Evolutionary conservation across 2,329 filamentous ascomycete species (phyloP).

Genomic region (Fusarium nematophilum): DNA sequence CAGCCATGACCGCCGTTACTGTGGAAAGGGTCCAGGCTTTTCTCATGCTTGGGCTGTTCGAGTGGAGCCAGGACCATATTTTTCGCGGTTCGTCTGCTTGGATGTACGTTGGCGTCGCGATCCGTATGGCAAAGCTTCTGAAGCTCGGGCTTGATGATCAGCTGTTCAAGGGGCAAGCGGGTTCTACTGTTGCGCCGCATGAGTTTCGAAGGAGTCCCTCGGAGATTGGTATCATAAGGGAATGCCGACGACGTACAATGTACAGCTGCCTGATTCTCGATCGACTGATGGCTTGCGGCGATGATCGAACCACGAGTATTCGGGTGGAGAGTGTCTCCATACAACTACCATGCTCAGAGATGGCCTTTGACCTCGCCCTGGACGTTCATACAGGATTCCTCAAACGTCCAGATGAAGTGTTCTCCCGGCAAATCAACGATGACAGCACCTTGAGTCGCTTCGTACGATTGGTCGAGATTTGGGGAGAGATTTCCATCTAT

Average conservation of each 20-base stretch:
- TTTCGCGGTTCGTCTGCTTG: constrained; percentile 70
- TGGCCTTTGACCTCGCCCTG: constrained; percentile 71
- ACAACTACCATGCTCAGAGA: constrained; percentile 75
- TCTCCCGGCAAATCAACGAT: constrained; percentile 46
- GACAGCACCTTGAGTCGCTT: constrained; percentile 65
- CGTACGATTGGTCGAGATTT: constrained; percentile 68
- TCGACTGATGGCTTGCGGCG: constrained; percentile 74
- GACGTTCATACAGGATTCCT: constrained; percentile 67
- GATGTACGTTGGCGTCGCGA: constrained; percentile 73
- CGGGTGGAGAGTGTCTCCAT: constrained; percentile 69
- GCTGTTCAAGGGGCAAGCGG: constrained; percentile 7
- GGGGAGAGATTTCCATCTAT: constrained; percentile 69
- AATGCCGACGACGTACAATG: constrained; percentile 76
- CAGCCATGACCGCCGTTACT: constrained; percentile 62
- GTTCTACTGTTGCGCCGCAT: neutral
- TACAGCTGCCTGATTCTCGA: constrained; percentile 82
- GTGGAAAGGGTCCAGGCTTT: constrained; percentile 74
- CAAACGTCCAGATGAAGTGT: constrained; percentile 15
- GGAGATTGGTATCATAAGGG: constrained; percentile 62
- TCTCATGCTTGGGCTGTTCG: constrained; percentile 77
- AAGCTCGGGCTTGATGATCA: constrained; percentile 69
- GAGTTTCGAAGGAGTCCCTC: constrained; percentile 19
- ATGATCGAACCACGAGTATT: constrained; percentile 69
- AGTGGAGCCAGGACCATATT: constrained; percentile 72
- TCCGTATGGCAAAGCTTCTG: constrained; percentile 71